Evolutionary conservation across 2,329 filamentous ascomycete genomes (phyloP).

Genomic region (Colletotrichum orbiculare): DNA sequence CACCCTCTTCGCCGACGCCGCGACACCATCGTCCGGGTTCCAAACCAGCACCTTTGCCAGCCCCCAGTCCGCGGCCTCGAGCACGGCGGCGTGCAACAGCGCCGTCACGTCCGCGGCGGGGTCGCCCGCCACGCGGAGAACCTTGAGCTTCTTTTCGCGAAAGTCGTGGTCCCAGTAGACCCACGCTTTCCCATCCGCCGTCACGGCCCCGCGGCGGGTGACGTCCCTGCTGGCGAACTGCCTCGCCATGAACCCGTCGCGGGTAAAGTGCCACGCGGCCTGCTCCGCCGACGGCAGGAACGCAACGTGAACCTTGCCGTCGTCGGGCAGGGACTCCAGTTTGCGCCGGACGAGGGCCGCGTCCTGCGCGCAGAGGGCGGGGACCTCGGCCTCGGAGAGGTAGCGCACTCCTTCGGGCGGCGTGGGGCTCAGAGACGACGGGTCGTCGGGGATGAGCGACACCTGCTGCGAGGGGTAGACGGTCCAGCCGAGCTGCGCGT

Average conservation of each 20-base stretch:
- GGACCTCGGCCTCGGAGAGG: constrained; percentile 40
- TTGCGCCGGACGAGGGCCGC: constrained; percentile 41
- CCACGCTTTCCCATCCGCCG: constrained; percentile 42
- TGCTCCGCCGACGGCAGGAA: constrained; percentile 46
- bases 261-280: constrained; percentile 47
- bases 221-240: constrained; percentile 38
- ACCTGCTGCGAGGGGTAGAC: constrained; percentile 46
- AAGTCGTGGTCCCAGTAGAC: constrained; percentile 52
- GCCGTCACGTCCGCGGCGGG: constrained; percentile 41
- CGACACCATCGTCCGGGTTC: constrained; percentile 48
- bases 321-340: constrained; percentile 25
- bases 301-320: constrained; percentile 46
- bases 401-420: constrained; percentile 39
- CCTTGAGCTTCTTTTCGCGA: constrained; percentile 43
- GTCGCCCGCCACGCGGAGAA: constrained; percentile 43
- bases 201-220: constrained; percentile 40
- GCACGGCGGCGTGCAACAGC: constrained; percentile 47
- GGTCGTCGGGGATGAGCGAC: constrained; percentile 44
- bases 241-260: constrained; percentile 43
- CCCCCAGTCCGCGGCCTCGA: constrained; percentile 46
- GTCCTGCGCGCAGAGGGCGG: constrained; percentile 42
- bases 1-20: constrained; percentile 43
- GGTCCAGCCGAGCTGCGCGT: constrained; percentile 48
- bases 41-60: constrained; percentile 49
- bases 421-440: constrained; percentile 26